Base-by-base conservation (phyloP, 1,284 basidiomycete genomes). In the Marasmius sp. region DNA sequence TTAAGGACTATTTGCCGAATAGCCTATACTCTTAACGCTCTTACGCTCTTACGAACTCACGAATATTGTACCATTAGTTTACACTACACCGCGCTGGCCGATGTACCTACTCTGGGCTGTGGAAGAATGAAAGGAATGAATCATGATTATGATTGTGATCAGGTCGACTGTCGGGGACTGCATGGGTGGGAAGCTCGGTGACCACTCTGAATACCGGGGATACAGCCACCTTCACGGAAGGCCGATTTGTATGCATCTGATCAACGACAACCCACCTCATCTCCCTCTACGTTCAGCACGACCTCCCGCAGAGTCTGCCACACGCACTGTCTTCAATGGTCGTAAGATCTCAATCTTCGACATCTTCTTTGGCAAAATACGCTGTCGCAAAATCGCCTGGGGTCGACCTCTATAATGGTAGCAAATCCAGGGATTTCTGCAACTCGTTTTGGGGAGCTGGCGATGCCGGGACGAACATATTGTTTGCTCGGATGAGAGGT, bases 381-480 rank as follows among this genome's bases (percentile, higher is more conserved):
- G 63, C 58, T n/a, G 48, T 47, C 10, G 61, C 61, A 5, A 62
- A 61, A 45, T 61, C 62, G 9, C 61, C 58, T 4, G 60, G 58
- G 1, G 54, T 62, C 18, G 60, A 62, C 47, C 41, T 60, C 27
- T 64, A 62, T 45, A 62, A 60, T 33, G 62, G 60, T 7, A 62
- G 77, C 9, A 75, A 81, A 27, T 69, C 72, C 16, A 73, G 79
- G 66, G 86, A 91, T 72, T 92, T 89, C 71, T 92, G 90, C 74
- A 93, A 93, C 72, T 83, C 89, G 4, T 93, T 93, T 75, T 93
- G 91, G 91, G 86, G 86, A 10, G 74, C 77, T 36, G 80, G 79
- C 41, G 89, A 91, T 74, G 81, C 79, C 41, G 91, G 90, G 10
- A 89, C 85, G 65, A 89, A 92, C 58, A 85, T 88, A 20, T 76